A percentile compares a stretch with the other conserved stretches of the same genome.
These are phyloP conservation scores for Phoma sp. DNA, from an alignment of 2,329 filamentous ascomycete species.

Conservation along the genomic window DNA sequence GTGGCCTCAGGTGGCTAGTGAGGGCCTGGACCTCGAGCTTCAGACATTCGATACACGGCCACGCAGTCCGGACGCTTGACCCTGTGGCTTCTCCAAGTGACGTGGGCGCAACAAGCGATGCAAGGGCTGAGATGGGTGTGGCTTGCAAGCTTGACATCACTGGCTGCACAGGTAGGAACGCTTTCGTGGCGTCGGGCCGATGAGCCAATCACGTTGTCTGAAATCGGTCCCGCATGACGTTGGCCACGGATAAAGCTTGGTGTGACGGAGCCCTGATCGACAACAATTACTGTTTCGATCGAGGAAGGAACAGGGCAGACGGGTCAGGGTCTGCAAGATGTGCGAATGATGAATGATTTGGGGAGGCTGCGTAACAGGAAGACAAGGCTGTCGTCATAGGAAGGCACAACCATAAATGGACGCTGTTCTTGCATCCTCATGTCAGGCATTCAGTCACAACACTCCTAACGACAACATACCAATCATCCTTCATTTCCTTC, in stretches of 20 bases:
- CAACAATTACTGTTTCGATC: conserved; percentile 7
- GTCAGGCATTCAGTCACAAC: background rate
- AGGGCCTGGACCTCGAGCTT: background rate
- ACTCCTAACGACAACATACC: background rate
- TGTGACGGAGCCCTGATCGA: conserved; percentile 15
- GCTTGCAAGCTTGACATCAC: conserved; percentile 11
- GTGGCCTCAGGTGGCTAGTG: background rate
- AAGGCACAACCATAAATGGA: conserved; percentile 7
- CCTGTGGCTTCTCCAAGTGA: conserved; percentile 15
- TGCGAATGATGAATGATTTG: conserved; percentile 8
- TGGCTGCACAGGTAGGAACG: background rate
- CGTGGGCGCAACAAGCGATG: conserved; percentile 8
- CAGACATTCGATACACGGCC: background rate
- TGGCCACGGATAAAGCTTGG: conserved; percentile 11
- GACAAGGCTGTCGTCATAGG: conserved; percentile 18
- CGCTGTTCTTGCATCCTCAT: conserved; percentile 4
- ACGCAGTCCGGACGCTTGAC: background rate
- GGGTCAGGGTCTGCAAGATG: conserved; percentile 8
- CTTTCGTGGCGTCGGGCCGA: conserved; percentile 9
- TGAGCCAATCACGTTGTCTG: background rate
- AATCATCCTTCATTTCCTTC: conserved; percentile 3
- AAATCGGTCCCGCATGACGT: conserved; percentile 6
- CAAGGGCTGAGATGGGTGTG: conserved; percentile 10
- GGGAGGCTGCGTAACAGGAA: conserved; percentile 12
- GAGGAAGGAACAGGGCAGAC: conserved; percentile 12